These are phyloP conservation scores for Blastobotrys buckinghamii DNA, from an alignment of 1,139 yeast species.

Conservation along the genomic window DNA sequence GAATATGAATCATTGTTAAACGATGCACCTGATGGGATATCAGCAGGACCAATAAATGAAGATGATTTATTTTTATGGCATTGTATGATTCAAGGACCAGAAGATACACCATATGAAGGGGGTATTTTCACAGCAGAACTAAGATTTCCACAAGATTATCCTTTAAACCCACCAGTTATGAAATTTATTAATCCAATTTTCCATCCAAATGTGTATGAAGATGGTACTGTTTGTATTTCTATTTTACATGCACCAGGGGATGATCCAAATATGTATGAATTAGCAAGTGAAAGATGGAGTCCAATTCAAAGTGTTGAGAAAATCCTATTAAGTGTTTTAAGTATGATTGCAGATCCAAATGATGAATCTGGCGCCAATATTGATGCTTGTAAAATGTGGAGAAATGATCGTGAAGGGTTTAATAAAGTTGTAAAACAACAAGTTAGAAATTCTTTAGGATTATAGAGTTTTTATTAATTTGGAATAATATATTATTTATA, in stretches of 20 bases:
- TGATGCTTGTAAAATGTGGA: conserved; percentile 89
- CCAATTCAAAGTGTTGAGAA: conserved; percentile 97
- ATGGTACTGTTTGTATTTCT: conserved; percentile 94
- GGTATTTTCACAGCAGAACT: conserved; percentile 85
- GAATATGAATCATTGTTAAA: conserved; percentile 81
- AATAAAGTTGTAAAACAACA: conserved; percentile 58
- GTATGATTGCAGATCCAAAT: conserved; percentile 96
- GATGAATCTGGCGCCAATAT: conserved; percentile 95
- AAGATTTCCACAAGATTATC: conserved; percentile 86
- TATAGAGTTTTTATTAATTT: conserved; percentile 34
- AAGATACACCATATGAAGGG: conserved; percentile 88
- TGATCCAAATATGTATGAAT: conserved; percentile 91
- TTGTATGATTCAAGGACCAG: conserved; percentile 86
- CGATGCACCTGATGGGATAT: conserved; percentile 92
- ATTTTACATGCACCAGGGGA: conserved; percentile 95
- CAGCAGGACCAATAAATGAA: conserved; percentile 86
- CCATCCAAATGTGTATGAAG: conserved; percentile 90
- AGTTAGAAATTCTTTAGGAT: conserved; percentile 62
- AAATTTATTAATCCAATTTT: conserved; percentile 77
- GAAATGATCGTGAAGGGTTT: conserved; percentile 70
- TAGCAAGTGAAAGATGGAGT: conserved; percentile 96
- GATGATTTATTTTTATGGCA: conserved; percentile 85
- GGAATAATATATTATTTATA: not conserved
- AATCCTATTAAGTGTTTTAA: conserved; percentile 83
- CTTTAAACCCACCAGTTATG: conserved; percentile 83